Conservation (phyloP, 768 basidiomycete genomes). For the Antrodiella citrinella region DNA sequence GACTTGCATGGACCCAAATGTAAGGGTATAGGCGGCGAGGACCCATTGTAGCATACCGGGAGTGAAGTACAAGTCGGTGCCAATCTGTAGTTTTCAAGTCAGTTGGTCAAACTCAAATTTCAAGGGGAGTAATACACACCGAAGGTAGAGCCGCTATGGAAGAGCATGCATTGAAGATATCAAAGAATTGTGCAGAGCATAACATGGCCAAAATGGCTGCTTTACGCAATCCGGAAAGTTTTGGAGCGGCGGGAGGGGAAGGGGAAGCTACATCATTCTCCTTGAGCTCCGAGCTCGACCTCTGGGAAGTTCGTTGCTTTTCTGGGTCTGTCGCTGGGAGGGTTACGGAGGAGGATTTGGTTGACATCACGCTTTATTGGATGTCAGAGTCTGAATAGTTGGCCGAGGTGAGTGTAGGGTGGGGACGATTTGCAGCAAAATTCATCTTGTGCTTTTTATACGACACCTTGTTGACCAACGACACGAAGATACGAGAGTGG, state of each 20-base stretch:
- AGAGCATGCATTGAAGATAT: slow-evolving; percentile 5
- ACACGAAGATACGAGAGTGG: too few species aligned
- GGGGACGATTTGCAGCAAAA: too few species aligned
- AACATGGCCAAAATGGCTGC: background rate
- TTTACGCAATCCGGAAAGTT: slow-evolving; percentile 2
- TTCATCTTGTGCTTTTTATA: too few species aligned
- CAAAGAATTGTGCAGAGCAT: slow-evolving; percentile 7
- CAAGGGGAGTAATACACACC: background rate
- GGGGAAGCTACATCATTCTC: background rate
- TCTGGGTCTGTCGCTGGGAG: background rate
- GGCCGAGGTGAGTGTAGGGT: background rate
- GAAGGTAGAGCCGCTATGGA: slow-evolving; percentile 6
- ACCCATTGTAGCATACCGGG: slow-evolving; percentile 5
- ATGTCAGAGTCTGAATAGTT: background rate
- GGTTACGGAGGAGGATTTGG: background rate
- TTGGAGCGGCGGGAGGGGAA: background rate
- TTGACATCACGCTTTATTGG: background rate
- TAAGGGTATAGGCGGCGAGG: slow-evolving; percentile 5
- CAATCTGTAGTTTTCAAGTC: background rate
- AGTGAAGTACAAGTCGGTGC: slow-evolving; percentile 3
- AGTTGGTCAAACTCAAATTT: background rate
- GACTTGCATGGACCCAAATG: slow-evolving; percentile 7
- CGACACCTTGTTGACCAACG: too few species aligned
- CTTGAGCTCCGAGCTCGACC: background rate
- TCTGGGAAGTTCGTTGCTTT: background rate